phyloP scores from a whole-genome alignment of 805 yeast genomes.

The Saturnispora dispora region DNA sequence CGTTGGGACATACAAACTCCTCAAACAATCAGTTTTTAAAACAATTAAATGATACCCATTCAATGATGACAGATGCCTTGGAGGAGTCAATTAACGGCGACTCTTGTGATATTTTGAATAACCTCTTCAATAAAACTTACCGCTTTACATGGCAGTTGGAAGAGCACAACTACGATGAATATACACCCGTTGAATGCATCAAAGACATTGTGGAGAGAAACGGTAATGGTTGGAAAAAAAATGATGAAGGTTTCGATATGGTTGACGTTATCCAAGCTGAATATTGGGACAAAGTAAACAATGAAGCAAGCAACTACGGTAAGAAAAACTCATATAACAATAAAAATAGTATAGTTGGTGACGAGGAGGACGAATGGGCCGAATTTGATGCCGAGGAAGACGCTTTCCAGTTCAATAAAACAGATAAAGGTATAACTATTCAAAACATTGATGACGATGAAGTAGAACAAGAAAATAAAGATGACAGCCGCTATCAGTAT shows the following conservation, averaged over 20 bases:
- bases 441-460: neutral
- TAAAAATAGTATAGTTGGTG: neutral
- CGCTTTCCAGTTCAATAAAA: neutral
- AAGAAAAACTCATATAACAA: neutral
- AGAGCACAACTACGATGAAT: slow-evolving; percentile 30
- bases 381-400: slow-evolving; percentile 7
- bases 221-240: slow-evolving; percentile 57
- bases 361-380: slow-evolving; percentile 7
- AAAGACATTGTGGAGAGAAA: slow-evolving; percentile 61
- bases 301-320: neutral
- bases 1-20: neutral
- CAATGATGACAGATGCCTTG: slow-evolving; percentile 11
- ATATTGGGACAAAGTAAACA: slow-evolving; percentile 8
- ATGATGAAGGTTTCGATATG: slow-evolving; percentile 35
- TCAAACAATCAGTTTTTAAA: neutral
- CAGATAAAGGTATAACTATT: neutral
- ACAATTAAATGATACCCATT: slow-evolving; percentile 2
- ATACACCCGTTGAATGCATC: slow-evolving; percentile 61
- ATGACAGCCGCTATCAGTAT: neutral
- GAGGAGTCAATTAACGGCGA: slow-evolving; percentile 4
- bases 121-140: slow-evolving; percentile 24
- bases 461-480: neutral
- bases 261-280: slow-evolving; percentile 29
- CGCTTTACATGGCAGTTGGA: slow-evolving; percentile 26
- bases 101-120: slow-evolving; percentile 11